Evolutionary conservation across 2,329 filamentous ascomycete genomes (phyloP), one percentile per base, ranked within the genome.

Genomic region (Verticillium nubilum): DNA sequence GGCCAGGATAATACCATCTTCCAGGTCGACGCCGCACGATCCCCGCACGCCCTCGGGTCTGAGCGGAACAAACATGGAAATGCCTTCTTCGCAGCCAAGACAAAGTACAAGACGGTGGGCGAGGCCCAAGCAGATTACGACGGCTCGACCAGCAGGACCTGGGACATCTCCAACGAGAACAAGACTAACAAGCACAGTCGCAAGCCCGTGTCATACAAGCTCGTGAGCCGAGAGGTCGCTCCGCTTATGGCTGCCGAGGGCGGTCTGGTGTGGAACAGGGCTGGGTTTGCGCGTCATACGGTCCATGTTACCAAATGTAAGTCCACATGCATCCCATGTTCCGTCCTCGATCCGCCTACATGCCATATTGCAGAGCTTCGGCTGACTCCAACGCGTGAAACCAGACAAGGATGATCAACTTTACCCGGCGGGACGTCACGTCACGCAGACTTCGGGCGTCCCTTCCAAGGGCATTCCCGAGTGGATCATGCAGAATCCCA

Each of bases 371-470:
- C 29, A 31, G 29, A 31, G 29, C 29, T 31, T 31, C 29, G 29
- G 29, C 29, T 31, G 2, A 31, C 6, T 31, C 6, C 29, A 31
- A 12, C 29, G 29, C 3, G 3, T n/a, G 6, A 31, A 31, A 31
- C 29, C 64, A 87, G 85, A 88, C 70, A 74, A 78, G 61, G 86
- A 89, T 69, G 76, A 80, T 35, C 84, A 89, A 73, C 76, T 89
- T 64, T 82, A 88, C 69, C 86, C 86, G 2, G 86, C 86, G 13
- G 86, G 86, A 58, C 84, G 86, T 23, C 86, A 89, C 72, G 86
- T 89, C 0, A 86, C 86, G 0, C 86, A 89, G 68, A 88, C 86
- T n/a, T 86, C 83, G 0, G 86, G 86, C 66, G 81, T 85, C 57
- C 85, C 85, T 1, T 86, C 84, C 0, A 73, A 76, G 59, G 86